A percentile compares a stretch with the other conserved stretches of the same genome.
Evolutionary conservation across 2,329 filamentous ascomycete genomes (phyloP).

Genomic region (Amesomyces nigricolor): DNA sequence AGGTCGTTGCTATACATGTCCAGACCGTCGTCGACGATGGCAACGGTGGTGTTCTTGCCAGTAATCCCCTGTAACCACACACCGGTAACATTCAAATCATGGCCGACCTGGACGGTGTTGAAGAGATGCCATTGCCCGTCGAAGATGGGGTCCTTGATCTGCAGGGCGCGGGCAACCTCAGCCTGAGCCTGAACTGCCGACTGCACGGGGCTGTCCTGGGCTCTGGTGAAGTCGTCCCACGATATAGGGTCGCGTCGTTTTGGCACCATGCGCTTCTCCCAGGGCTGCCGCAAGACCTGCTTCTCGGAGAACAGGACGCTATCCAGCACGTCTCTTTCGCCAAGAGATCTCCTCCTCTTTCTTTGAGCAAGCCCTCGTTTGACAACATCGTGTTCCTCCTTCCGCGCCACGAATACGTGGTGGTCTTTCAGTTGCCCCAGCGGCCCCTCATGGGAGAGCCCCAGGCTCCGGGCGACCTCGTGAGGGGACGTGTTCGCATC

Average conservation of each 20-base stretch:
- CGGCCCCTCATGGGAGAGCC: slow-evolving; percentile 72
- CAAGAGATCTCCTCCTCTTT: slow-evolving; percentile 56
- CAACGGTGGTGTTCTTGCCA: slow-evolving; percentile 80
- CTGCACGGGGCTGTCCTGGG: slow-evolving; percentile 28
- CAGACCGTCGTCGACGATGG: slow-evolving; percentile 91
- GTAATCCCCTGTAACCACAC: slow-evolving; percentile 90
- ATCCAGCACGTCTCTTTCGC: slow-evolving; percentile 58
- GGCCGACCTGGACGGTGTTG: slow-evolving; percentile 73
- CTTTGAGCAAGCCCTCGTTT: slow-evolving; percentile 47
- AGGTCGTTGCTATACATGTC: slow-evolving; percentile 95
- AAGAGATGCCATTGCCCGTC: slow-evolving; percentile 91
- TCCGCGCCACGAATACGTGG: slow-evolving; percentile 75
- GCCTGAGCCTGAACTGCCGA: slow-evolving; percentile 53
- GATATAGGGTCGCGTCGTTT: slow-evolving; percentile 31
- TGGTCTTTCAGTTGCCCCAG: slow-evolving; percentile 74
- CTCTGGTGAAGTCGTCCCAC: slow-evolving; percentile 25
- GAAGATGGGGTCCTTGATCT: slow-evolving; percentile 86
- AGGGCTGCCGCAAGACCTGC: slow-evolving; percentile 48
- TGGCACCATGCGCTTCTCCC: slow-evolving; percentile 48
- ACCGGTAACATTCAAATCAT: slow-evolving; percentile 94
- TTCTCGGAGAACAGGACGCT: slow-evolving; percentile 75
- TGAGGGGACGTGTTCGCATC: slow-evolving; percentile 58
- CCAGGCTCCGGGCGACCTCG: slow-evolving; percentile 65
- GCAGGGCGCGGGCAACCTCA: slow-evolving; percentile 58
- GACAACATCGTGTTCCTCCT: slow-evolving; percentile 55